Evolutionary conservation across 176 grass and related monocot species (phyloP).

Genomic region (Zoysia pacifica): DNA sequence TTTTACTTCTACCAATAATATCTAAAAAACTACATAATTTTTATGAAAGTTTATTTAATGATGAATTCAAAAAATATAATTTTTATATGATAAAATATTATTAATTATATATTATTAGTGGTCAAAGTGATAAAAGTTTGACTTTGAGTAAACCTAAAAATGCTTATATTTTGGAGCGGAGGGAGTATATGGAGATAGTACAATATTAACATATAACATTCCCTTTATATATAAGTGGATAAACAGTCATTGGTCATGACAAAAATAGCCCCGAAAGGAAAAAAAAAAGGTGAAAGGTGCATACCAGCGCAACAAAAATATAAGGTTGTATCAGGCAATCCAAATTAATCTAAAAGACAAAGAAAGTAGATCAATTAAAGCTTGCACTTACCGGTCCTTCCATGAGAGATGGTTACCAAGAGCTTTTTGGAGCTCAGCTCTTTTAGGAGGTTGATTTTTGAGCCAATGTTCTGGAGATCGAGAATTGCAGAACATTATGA

Average conservation of each 20-base stretch:
- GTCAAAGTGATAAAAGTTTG: no score
- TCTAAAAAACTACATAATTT: no score
- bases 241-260: slow-evolving; percentile 18
- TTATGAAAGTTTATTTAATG: no score
- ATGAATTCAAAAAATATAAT: no score
- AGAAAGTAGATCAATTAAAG: slow-evolving; percentile 22
- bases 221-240: background rate
- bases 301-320: background rate
- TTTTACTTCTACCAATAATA: no score
- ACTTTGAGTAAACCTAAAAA: no score
- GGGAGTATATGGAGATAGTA: no score
- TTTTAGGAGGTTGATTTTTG: slow-evolving; percentile 94
- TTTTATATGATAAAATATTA: no score
- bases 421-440: slow-evolving; percentile 96
- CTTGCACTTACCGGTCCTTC: slow-evolving; percentile 85
- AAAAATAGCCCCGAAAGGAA: background rate
- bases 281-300: no score
- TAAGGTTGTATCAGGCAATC: background rate
- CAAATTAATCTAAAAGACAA: slow-evolving; percentile 24
- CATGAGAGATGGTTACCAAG: slow-evolving; percentile 98
- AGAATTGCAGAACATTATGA: slow-evolving; percentile 70
- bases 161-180: no score
- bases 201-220: background rate
- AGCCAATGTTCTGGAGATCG: slow-evolving; percentile 89
- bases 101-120: no score